phyloP scores from a whole-genome alignment of 306 rosid genomes.

The Fragaria vesca region DNA sequence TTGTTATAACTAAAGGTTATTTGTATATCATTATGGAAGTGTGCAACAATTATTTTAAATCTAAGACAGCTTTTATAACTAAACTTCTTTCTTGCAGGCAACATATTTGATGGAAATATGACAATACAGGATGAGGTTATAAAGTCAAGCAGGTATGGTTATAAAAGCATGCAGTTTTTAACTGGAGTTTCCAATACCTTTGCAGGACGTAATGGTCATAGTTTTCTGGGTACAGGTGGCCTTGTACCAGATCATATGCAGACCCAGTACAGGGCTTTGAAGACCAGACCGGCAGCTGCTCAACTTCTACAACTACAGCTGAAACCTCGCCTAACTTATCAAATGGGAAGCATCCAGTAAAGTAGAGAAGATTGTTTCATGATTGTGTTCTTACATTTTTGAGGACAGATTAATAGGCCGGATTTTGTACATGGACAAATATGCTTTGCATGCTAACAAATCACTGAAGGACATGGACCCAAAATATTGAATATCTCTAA shows the following conservation, averaged over 20 bases:
- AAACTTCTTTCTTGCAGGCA: conserved; percentile 32
- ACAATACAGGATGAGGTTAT: conserved; percentile 36
- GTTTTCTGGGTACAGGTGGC: conserved; percentile 37
- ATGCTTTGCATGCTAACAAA: conserved; percentile 7
- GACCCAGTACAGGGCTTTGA: conserved; percentile 48
- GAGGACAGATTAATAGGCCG: neutral
- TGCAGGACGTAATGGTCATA: conserved; percentile 12
- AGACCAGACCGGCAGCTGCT: conserved; percentile 34
- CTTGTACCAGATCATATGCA: conserved; percentile 48
- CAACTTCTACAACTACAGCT: conserved; percentile 8
- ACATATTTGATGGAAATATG: conserved; percentile 37
- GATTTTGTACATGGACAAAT: neutral
- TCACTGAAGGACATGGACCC: conserved; percentile 8
- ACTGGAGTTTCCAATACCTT: neutral
- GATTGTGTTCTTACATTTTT: neutral
- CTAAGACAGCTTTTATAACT: neutral
- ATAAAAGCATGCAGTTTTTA: neutral
- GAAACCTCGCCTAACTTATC: conserved; percentile 27
- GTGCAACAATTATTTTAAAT: neutral
- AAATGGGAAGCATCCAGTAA: conserved; percentile 37
- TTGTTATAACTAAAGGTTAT: neutral
- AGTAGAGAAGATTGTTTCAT: conserved; percentile 34
- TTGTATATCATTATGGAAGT: conserved; percentile 39
- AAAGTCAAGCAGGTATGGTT: conserved; percentile 50
- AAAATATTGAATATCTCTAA: neutral